Evolutionary conservation across 805 yeast species (phyloP).

Genomic region (Saturnispora quitensis): DNA sequence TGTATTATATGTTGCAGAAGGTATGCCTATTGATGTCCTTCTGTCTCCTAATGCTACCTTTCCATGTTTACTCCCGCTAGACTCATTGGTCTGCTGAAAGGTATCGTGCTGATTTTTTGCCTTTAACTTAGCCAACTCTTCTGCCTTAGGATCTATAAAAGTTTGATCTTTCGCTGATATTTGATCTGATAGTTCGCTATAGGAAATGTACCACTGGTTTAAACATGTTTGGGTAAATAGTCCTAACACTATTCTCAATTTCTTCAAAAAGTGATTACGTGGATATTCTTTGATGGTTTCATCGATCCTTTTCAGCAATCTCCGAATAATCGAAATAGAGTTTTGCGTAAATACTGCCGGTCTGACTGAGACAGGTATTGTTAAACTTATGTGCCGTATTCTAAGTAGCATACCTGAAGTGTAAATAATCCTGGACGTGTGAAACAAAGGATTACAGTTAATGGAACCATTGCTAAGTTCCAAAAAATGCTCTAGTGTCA

Average conservation of each 20-base stretch:
- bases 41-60: background rate
- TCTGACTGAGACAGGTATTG: conserved; percentile 39
- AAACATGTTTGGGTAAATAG: conserved; percentile 55
- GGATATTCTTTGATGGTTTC: conserved; percentile 29
- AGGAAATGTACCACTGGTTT: conserved; percentile 35
- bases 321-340: conserved; percentile 26
- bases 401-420: conserved; percentile 57
- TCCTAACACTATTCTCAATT: conserved; percentile 46
- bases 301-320: conserved; percentile 21
- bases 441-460: conserved; percentile 48
- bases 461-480: conserved; percentile 37
- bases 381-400: conserved; percentile 44
- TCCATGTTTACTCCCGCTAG: background rate
- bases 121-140: background rate
- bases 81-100: background rate
- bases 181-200: conserved; percentile 11
- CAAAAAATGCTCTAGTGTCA: conserved; percentile 40
- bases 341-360: conserved; percentile 39
- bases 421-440: conserved; percentile 49
- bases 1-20: background rate
- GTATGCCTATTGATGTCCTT: background rate
- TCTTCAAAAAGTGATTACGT: conserved; percentile 42
- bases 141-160: conserved; percentile 3
- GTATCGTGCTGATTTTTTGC: background rate
- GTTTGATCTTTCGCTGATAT: conserved; percentile 1